phyloP scores from a whole-genome alignment of 176 grass and related monocot species.

The Secale cereale region DNA sequence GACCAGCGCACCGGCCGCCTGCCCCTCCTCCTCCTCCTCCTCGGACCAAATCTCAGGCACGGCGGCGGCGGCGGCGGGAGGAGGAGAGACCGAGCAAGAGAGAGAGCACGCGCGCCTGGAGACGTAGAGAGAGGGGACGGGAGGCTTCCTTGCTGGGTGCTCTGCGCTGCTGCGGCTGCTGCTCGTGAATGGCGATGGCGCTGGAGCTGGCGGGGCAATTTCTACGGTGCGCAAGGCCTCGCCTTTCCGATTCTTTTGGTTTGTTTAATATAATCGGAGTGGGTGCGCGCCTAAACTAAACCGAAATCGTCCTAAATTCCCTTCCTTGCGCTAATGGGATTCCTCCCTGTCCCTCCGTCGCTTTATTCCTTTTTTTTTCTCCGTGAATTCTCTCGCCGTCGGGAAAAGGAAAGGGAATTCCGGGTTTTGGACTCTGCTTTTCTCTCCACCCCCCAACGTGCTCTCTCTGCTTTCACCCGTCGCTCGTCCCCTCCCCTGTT shows the following conservation, averaged over 20 bases:
- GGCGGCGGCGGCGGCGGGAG: background rate
- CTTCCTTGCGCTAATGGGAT: conserved; percentile 19
- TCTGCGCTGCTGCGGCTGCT: background rate
- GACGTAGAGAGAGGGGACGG: background rate
- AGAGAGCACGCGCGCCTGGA: background rate
- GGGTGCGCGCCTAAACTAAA: background rate
- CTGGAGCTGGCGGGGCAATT: conserved; percentile 27
- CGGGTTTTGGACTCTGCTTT: too few species aligned
- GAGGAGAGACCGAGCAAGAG: background rate
- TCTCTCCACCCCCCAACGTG: background rate
- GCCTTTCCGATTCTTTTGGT: conserved; percentile 41
- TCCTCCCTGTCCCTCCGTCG: conserved; percentile 1
- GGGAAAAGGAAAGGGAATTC: too few species aligned
- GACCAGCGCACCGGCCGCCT: background rate
- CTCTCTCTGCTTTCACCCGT: background rate
- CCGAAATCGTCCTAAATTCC: background rate
- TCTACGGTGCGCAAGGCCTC: conserved; percentile 35
- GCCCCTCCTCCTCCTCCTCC: background rate
- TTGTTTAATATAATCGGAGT: conserved; percentile 43
- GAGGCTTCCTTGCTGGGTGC: conserved; percentile 22
- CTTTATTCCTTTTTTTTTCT: background rate
- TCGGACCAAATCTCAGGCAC: conserved; percentile 17
- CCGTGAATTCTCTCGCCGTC: background rate
- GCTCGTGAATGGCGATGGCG: conserved; percentile 1
- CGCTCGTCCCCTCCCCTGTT: too few species aligned